phyloP scores from a whole-genome alignment of 2,329 filamentous ascomycete species.

The Coleophoma crateriformis region DNA sequence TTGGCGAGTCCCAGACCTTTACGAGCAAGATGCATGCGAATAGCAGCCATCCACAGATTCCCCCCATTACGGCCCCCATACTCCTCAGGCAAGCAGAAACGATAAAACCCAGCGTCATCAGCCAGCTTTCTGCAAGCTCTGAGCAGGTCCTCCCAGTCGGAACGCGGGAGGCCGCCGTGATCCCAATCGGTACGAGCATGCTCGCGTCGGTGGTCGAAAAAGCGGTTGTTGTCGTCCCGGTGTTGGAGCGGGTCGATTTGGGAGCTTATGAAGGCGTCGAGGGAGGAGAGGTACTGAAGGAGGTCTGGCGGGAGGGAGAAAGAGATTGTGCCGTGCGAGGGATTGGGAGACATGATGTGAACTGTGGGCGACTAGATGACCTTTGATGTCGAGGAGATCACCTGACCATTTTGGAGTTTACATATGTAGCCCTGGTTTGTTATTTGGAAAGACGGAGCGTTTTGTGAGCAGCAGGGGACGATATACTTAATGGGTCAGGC shows the following conservation, averaged over 20 bases:
- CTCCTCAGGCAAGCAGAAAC: slow-evolving; percentile 48
- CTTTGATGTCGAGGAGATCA: too few relatives aligned
- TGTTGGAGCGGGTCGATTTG: slow-evolving; percentile 50
- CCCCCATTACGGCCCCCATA: slow-evolving; percentile 45
- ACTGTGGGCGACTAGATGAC: not conserved
- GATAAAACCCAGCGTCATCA: slow-evolving; percentile 55
- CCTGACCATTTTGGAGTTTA: too few relatives aligned
- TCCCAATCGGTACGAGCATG: slow-evolving; percentile 55
- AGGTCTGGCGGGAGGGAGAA: slow-evolving; percentile 49
- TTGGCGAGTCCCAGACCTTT: slow-evolving; percentile 57
- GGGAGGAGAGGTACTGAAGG: slow-evolving; percentile 36
- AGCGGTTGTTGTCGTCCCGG: slow-evolving; percentile 55
- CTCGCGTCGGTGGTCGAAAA: slow-evolving; percentile 61
- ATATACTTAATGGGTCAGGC: too few relatives aligned
- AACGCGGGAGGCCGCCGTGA: slow-evolving; percentile 40
- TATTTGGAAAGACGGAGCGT: too few relatives aligned
- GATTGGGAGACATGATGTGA: slow-evolving; percentile 12
- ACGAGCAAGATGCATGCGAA: slow-evolving; percentile 52
- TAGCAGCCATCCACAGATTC: slow-evolving; percentile 60
- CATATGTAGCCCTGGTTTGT: too few relatives aligned
- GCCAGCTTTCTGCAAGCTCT: slow-evolving; percentile 41
- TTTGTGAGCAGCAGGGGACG: too few relatives aligned
- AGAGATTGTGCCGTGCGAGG: slow-evolving; percentile 35
- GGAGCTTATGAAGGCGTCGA: slow-evolving; percentile 51
- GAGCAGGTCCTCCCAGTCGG: slow-evolving; percentile 54